phyloP scores from a whole-genome alignment of 2,329 filamentous ascomycete genomes.

The Penicillium sp. region DNA sequence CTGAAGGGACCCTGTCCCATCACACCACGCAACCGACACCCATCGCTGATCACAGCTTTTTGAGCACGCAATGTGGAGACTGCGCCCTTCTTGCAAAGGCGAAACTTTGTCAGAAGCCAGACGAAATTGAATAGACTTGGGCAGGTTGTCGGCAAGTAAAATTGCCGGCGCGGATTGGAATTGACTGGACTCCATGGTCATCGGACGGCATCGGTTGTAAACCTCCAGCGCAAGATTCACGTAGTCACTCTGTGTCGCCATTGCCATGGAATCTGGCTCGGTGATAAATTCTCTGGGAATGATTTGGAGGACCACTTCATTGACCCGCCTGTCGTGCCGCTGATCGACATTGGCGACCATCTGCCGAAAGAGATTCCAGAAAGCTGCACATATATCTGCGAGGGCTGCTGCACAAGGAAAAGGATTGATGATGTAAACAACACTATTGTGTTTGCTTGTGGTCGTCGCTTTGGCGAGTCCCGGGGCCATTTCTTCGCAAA shows the following conservation, averaged over 20 bases:
- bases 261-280: constrained; percentile 46
- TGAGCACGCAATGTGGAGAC: constrained; percentile 55
- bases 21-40: constrained; percentile 56
- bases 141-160: constrained; percentile 48
- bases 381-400: constrained; percentile 51
- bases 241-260: constrained; percentile 46
- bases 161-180: constrained; percentile 50
- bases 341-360: constrained; percentile 41
- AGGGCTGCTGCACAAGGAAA: constrained; percentile 44
- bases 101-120: constrained; percentile 49
- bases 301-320: constrained; percentile 54
- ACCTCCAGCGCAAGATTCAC: constrained; percentile 50
- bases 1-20: constrained; percentile 51
- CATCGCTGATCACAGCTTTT: constrained; percentile 51
- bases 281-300: constrained; percentile 52
- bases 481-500: constrained; percentile 36
- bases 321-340: constrained; percentile 25
- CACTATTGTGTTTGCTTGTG: constrained; percentile 38
- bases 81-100: constrained; percentile 51
- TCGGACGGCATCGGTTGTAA: constrained; percentile 53
- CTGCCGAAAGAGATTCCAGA: constrained; percentile 51
- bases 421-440: constrained; percentile 56
- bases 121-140: constrained; percentile 51
- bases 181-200: constrained; percentile 27
- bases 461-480: constrained; percentile 29